Conservation (phyloP, 768 basidiomycete species). For the Chalciporus sphaerocephalus region DNA sequence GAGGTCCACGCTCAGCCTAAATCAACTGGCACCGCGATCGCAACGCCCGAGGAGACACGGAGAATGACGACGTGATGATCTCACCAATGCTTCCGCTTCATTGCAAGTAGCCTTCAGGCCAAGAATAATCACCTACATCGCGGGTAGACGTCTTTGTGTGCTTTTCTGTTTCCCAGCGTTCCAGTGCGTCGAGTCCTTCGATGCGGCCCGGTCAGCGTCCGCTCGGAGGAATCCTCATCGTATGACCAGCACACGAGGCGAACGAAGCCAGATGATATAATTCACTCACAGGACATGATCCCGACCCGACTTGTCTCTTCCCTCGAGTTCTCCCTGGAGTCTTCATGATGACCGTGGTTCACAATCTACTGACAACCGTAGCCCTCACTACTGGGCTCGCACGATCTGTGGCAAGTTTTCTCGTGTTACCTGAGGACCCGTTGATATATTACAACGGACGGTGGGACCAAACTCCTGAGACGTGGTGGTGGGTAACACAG, state of each 20-base stretch:
- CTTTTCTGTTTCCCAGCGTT: too few relatives aligned
- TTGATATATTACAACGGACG: background rate
- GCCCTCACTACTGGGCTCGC: background rate
- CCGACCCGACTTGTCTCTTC: background rate
- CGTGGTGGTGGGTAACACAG: constrained; percentile 42
- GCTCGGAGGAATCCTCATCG: background rate
- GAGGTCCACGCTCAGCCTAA: too few relatives aligned
- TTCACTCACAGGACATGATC: background rate
- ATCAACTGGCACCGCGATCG: too few relatives aligned
- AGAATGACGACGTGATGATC: too few relatives aligned
- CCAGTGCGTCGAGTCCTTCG: background rate
- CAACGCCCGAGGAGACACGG: too few relatives aligned
- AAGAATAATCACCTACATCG: too few relatives aligned
- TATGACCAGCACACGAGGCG: background rate
- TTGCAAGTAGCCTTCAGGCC: too few relatives aligned
- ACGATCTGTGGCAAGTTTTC: too few relatives aligned
- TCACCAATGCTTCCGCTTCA: too few relatives aligned
- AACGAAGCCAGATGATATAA: background rate
- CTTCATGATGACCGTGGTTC: background rate
- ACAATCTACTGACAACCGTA: background rate
- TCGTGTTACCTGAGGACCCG: background rate
- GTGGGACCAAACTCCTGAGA: constrained; percentile 32
- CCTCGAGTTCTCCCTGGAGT: background rate
- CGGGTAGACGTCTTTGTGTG: too few relatives aligned
- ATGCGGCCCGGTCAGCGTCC: background rate